These are phyloP conservation scores for Cytospora piceae DNA, from an alignment of 2,329 filamentous ascomycete species.

Conservation along the genomic window DNA sequence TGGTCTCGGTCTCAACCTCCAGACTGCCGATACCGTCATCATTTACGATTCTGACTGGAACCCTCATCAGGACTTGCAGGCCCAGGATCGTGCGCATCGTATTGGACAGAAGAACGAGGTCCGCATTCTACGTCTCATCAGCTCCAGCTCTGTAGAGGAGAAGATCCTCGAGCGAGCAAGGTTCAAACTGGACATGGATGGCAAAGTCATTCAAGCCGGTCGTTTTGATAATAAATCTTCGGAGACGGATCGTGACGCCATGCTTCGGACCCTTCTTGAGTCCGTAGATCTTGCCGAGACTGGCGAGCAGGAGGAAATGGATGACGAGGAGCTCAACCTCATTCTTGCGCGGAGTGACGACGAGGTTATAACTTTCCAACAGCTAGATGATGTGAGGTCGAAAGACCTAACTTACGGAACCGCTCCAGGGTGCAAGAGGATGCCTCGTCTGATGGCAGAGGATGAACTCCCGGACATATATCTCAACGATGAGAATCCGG, in stretches of 20 bases:
- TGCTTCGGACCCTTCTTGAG: constrained; percentile 91
- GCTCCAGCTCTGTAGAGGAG: constrained; percentile 95
- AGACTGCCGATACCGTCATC: constrained; percentile 98
- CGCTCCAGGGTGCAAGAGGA: constrained; percentile 60
- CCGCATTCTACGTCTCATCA: constrained; percentile 92
- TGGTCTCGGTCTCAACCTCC: constrained; percentile 94
- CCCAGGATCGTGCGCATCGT: constrained; percentile 99
- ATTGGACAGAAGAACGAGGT: constrained; percentile 99
- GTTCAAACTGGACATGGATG: constrained; percentile 98
- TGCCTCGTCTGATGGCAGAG: constrained; percentile 83
- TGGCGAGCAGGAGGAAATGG: constrained; percentile 92
- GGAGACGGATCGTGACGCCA: constrained; percentile 95
- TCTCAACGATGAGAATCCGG: constrained; percentile 80
- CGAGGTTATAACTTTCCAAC: constrained; percentile 77
- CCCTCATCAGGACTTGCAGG: constrained; percentile 97
- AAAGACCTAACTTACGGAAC: constrained; percentile 73
- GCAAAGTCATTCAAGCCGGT: constrained; percentile 98
- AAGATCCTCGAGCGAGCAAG: constrained; percentile 97
- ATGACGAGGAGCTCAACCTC: constrained; percentile 95
- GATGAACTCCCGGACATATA: constrained; percentile 93
- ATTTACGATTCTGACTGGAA: constrained; percentile 99
- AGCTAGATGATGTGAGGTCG: constrained; percentile 76
- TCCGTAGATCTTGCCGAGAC: constrained; percentile 71
- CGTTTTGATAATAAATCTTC: constrained; percentile 99
- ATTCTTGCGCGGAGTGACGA: constrained; percentile 87